These are phyloP conservation scores for Annona squamosa DNA, from an alignment of 164 flowering plant genomes.

Conservation along the genomic window DNA sequence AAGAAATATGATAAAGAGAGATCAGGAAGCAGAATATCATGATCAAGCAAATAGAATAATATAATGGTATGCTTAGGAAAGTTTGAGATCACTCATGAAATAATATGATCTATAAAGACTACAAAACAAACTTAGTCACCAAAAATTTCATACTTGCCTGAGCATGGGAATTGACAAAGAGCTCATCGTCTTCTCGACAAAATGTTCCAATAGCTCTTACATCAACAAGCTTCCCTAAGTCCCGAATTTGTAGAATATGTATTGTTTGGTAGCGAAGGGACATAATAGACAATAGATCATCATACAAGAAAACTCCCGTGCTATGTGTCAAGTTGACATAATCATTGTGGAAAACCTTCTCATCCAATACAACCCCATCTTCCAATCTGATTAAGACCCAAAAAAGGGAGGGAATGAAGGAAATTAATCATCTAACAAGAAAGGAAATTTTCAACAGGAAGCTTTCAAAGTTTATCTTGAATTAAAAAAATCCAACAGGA, in stretches of 20 bases:
- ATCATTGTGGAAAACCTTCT: slow-evolving; percentile 79
- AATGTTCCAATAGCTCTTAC: slow-evolving; percentile 75
- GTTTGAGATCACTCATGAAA: neutral
- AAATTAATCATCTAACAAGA: neutral
- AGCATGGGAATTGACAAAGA: slow-evolving; percentile 71
- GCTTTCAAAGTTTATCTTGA: neutral
- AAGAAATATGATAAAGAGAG: too few species aligned
- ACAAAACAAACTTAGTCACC: neutral
- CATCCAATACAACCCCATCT: slow-evolving; percentile 78
- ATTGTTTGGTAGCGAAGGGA: slow-evolving; percentile 88
- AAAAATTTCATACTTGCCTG: slow-evolving; percentile 51
- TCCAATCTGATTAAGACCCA: slow-evolving; percentile 46
- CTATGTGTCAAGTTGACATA: slow-evolving; percentile 72
- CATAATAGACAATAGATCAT: slow-evolving; percentile 83
- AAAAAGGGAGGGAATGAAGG: neutral
- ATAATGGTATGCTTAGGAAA: neutral
- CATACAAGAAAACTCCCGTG: slow-evolving; percentile 90
- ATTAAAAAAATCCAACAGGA: neutral
- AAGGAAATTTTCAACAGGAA: neutral
- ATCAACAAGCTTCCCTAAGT: slow-evolving; percentile 77
- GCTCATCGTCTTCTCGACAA: slow-evolving; percentile 97
- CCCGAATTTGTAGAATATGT: slow-evolving; percentile 90
- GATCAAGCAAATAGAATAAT: neutral
- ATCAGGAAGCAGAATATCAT: too few species aligned
- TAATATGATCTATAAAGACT: neutral